Evolutionary conservation across 2,329 filamentous ascomycete species (phyloP).

Genomic region (Penicillium italicum): DNA sequence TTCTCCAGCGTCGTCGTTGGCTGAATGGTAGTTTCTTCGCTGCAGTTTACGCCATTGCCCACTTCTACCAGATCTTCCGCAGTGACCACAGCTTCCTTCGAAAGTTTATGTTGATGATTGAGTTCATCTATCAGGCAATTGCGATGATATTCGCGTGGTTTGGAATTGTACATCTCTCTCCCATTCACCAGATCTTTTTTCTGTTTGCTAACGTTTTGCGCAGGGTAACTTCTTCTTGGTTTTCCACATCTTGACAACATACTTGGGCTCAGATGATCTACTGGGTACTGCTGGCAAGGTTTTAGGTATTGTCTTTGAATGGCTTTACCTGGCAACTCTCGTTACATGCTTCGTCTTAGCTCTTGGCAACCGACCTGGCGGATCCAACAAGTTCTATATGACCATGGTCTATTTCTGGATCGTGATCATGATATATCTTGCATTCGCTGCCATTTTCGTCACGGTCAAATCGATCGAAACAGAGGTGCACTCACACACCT

Average conservation of each 20-base stretch:
- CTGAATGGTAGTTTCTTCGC: constrained; percentile 98
- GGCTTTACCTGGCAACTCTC: constrained; percentile 87
- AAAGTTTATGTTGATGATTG: constrained; percentile 85
- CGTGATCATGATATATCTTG: constrained; percentile 88
- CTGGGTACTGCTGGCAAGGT: constrained; percentile 75
- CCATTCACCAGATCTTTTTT: neutral
- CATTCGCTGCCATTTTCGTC: constrained; percentile 93
- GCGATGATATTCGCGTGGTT: constrained; percentile 99
- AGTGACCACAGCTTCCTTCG: constrained; percentile 83
- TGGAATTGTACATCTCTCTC: constrained; percentile 54
- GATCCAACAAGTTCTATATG: constrained; percentile 90
- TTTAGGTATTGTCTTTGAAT: constrained; percentile 87
- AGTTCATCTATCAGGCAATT: constrained; percentile 88
- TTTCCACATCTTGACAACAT: constrained; percentile 92
- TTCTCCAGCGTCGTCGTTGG: constrained; percentile 94
- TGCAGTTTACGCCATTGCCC: constrained; percentile 87
- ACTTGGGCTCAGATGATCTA: constrained; percentile 65
- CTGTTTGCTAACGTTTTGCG: neutral
- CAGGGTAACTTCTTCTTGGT: constrained; percentile 94
- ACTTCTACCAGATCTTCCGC: constrained; percentile 94
- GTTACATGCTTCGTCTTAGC: constrained; percentile 94
- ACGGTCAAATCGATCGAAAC: constrained; percentile 78
- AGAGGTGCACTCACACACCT: constrained; percentile 60
- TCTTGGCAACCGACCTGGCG: constrained; percentile 89
- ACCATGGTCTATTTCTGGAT: constrained; percentile 99